phyloP scores from a whole-genome alignment of 2,329 filamentous ascomycete genomes.

The Aspergillus niger region DNA sequence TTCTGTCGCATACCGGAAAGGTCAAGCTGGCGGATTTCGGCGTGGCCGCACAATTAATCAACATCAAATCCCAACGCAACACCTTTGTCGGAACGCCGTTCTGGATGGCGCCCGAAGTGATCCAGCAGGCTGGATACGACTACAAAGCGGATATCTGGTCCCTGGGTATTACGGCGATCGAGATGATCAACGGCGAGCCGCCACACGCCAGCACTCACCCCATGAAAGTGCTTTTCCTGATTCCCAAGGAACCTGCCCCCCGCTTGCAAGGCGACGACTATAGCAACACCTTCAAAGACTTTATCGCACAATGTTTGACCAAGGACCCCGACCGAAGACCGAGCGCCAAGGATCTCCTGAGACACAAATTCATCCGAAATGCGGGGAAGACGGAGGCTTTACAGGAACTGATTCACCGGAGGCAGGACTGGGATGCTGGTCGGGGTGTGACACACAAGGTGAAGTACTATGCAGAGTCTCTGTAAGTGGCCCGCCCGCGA shows the following conservation, averaged over 20 bases:
- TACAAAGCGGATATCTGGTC: conserved; percentile 96
- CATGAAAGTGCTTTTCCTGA: conserved; percentile 91
- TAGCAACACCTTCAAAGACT: conserved; percentile 91
- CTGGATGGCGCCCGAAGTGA: conserved; percentile 96
- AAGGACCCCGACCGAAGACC: conserved; percentile 87
- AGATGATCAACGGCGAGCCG: conserved; percentile 86
- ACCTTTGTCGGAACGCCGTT: conserved; percentile 97
- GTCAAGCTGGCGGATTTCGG: conserved; percentile 98
- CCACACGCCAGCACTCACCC: conserved; percentile 82
- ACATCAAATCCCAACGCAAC: conserved; percentile 95
- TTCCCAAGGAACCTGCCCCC: conserved; percentile 84
- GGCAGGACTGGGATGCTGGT: conserved; percentile 78
- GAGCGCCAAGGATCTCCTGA: conserved; percentile 81
- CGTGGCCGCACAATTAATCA: conserved; percentile 92
- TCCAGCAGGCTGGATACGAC: conserved; percentile 80
- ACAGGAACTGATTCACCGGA: conserved; percentile 79
- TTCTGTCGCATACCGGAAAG: conserved; percentile 86
- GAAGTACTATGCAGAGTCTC: conserved; percentile 90
- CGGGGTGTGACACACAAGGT: conserved; percentile 69
- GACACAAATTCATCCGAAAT: conserved; percentile 82
- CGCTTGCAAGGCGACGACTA: conserved; percentile 77
- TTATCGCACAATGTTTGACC: conserved; percentile 83
- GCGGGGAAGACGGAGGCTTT: conserved; percentile 87
- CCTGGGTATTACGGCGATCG: conserved; percentile 86
- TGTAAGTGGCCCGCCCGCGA: conserved; percentile 51